Percentiles rank a stretch among this genome's conserved stretches.
These are phyloP conservation scores for Corylus avellana DNA, from an alignment of 306 rosid species.

Conservation along the genomic window DNA sequence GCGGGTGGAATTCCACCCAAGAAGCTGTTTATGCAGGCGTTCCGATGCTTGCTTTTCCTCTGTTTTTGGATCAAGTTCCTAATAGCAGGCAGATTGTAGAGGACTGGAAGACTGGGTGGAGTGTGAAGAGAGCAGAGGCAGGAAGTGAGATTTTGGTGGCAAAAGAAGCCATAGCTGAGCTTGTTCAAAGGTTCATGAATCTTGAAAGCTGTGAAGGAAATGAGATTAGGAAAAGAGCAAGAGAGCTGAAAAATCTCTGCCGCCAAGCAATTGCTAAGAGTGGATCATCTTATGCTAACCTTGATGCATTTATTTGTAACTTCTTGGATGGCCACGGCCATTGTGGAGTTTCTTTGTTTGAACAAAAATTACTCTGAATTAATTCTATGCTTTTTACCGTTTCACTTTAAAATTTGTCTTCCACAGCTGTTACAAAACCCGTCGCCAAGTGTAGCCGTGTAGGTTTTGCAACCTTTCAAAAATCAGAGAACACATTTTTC, in stretches of 20 bases:
- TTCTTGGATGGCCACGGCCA: neutral
- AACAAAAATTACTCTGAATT: no score
- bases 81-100: neutral
- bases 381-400: no score
- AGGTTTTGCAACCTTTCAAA: no score
- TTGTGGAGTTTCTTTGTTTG: neutral
- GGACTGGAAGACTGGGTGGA: constrained; percentile 8
- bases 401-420: no score
- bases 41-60: neutral
- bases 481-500: no score
- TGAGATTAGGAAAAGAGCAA: neutral
- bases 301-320: neutral
- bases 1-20: constrained; percentile 4
- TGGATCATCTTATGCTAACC: neutral
- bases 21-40: neutral
- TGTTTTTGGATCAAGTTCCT: neutral
- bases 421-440: no score
- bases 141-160: neutral
- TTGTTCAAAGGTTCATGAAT: neutral
- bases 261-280: neutral
- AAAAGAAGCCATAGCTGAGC: neutral
- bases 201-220: neutral
- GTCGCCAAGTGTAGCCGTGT: no score
- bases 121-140: neutral
- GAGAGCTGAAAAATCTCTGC: neutral